These are phyloP conservation scores for Aspergillus sp. DNA, from an alignment of 2,329 filamentous ascomycete species.

Conservation along the genomic window DNA sequence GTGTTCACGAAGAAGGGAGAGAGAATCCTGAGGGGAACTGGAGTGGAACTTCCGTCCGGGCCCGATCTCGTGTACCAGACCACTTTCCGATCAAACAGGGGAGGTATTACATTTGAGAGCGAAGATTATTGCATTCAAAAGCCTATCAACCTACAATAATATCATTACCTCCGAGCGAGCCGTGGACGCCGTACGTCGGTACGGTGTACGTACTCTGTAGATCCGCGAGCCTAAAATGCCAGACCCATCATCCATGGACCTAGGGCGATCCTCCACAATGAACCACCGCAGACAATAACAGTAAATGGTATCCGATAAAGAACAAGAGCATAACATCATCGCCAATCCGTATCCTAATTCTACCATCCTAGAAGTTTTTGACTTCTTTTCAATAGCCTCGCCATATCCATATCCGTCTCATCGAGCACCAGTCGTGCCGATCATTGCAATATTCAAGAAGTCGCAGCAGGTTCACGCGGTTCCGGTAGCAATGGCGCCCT, in stretches of 20 bases:
- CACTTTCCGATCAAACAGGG: not conserved
- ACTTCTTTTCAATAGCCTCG: too few relatives aligned
- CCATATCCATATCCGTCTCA: too few relatives aligned
- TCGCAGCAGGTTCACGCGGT: not conserved
- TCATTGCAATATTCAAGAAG: not conserved
- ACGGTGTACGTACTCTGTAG: too few relatives aligned
- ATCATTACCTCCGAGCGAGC: not conserved
- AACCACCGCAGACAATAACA: not conserved
- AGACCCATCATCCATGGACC: constrained; percentile 2
- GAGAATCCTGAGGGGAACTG: not conserved
- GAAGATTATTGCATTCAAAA: not conserved
- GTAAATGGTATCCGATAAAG: too few relatives aligned
- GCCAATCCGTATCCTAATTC: too few relatives aligned
- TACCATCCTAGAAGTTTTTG: too few relatives aligned
- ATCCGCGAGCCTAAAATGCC: not conserved
- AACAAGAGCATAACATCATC: too few relatives aligned
- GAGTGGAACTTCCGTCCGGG: not conserved
- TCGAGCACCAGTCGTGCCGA: too few relatives aligned
- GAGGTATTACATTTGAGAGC: not conserved
- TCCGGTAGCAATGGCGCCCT: constrained; percentile 54
- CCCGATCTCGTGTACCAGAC: not conserved
- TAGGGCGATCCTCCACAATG: constrained; percentile 1
- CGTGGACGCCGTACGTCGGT: too few relatives aligned
- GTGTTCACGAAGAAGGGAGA: not conserved
- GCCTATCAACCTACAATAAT: not conserved